Base-by-base conservation (phyloP, 345 rosid genomes). In the Xanthoceras sorbifolium region DNA sequence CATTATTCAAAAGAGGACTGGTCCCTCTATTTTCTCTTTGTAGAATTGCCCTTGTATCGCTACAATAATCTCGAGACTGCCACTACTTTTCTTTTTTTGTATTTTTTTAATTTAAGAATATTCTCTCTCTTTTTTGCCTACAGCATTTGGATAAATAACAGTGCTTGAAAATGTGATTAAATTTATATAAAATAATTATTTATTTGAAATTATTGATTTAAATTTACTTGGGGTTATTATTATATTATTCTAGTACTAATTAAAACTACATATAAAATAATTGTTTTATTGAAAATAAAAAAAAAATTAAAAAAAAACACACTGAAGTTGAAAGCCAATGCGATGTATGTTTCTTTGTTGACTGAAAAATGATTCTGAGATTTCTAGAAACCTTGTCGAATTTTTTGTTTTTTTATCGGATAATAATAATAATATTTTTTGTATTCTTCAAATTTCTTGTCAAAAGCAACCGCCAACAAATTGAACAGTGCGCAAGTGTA, bases 61-160 rank as follows among this genome's bases (percentile, higher is more conserved):
- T 5, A 1, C 9, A 9, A 80, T 14, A 85, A 74, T 78, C 81
- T 78, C 85, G 40, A 80, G 65, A 78, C n/a, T 80, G 88, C 84
- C 85, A 82, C 60, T 68, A 50, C 2, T 36, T 64, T 42, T 28
- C 20, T 38, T 5, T 5, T 52, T 70, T 61, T 60, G n/a, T 20
- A 23, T 20, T 7, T 5, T 18, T 31, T 50, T 32, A 4, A 11
- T 42, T 28, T 20, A 36, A 59, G 79, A 77, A 80, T 83, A 80
- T 76, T 83, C 79, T 71, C 6, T 59, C 46, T 12, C 59, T 76
- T 77, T 77, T 83, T 68, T 76, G 74, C 28, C 63, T 44, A 52
- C 17, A 26, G 34, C 48, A 73, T 46, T 46, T 46, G 52, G 12
- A 14, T 36, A 0, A 36, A 5, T 14, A 44, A 46, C 20, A 12